phyloP scores from a whole-genome alignment of 192 early-diverging fungal species.

The Backusella sp. region DNA sequence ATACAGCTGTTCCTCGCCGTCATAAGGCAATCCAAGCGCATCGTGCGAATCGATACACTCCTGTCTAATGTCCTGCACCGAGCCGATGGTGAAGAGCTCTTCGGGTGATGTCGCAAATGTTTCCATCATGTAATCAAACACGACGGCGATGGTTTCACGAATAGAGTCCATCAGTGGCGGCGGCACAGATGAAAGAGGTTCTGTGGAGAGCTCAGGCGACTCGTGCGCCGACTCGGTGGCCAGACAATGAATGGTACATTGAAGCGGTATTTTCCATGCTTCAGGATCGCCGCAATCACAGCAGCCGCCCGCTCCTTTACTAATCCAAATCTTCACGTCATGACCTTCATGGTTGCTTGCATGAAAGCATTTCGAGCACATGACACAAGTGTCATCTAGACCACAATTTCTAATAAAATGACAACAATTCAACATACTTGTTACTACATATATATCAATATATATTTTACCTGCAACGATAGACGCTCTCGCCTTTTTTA shows the following conservation, averaged over 20 bases:
- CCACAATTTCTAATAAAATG: slow-evolving; percentile 75
- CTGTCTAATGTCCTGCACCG: slow-evolving; percentile 7
- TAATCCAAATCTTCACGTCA: slow-evolving; percentile 85
- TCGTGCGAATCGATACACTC: slow-evolving; percentile 16
- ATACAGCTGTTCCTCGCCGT: slow-evolving; percentile 38
- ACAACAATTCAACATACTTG: not conserved
- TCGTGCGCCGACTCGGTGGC: not conserved
- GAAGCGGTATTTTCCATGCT: slow-evolving; percentile 88
- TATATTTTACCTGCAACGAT: slow-evolving; percentile 85
- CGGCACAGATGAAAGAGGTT: slow-evolving; percentile 43
- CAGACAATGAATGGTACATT: slow-evolving; percentile 81
- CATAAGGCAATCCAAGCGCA: slow-evolving; percentile 13
- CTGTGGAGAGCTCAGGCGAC: not conserved
- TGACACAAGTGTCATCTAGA: slow-evolving; percentile 94
- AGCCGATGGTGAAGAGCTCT: slow-evolving; percentile 11
- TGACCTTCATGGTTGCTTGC: slow-evolving; percentile 92
- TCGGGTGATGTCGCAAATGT: slow-evolving; percentile 65
- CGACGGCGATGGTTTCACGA: slow-evolving; percentile 76
- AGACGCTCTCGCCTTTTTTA: slow-evolving; percentile 89
- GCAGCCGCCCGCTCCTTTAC: slow-evolving; percentile 84
- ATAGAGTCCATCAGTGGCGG: slow-evolving; percentile 63
- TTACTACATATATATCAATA: not conserved
- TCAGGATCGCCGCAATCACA: slow-evolving; percentile 99
- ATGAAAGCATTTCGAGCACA: slow-evolving; percentile 93
- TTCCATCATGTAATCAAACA: slow-evolving; percentile 90